A percentile compares a stretch with the other conserved stretches of the same genome.
phyloP scores from a whole-genome alignment of 768 basidiomycete species.

The Trametes coccinea region DNA sequence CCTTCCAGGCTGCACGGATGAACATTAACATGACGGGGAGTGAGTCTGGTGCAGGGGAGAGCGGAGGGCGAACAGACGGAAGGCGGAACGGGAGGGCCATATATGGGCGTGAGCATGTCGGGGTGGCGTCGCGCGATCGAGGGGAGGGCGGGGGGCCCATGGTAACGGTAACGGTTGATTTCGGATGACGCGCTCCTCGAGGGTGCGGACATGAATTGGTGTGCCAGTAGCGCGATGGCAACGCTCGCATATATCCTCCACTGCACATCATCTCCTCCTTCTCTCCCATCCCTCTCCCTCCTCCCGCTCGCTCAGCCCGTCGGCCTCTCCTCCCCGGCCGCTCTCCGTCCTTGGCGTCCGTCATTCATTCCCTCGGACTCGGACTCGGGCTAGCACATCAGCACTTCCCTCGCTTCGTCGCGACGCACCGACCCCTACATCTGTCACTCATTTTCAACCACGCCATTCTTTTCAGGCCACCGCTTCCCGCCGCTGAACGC shows the following conservation, averaged over 20 bases:
- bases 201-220: neutral
- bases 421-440: neutral
- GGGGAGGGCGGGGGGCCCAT: neutral
- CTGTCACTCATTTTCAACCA: constrained; percentile 11
- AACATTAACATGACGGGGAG: neutral
- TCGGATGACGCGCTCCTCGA: neutral
- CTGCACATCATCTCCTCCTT: neutral
- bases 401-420: neutral
- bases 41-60: neutral
- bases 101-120: constrained; percentile 9
- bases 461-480: neutral
- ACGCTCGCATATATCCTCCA: constrained; percentile 3
- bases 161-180: neutral
- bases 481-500: neutral
- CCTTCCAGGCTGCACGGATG: no score
- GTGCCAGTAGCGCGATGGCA: constrained; percentile 5
- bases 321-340: neutral
- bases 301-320: neutral
- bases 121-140: constrained; percentile 5
- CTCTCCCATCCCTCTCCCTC: neutral
- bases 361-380: neutral
- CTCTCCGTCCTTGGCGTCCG: neutral
- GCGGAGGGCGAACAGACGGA: neutral
- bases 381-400: neutral
- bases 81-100: neutral